Evolutionary conservation across 192 early-diverging fungal species (phyloP).

Genomic region (Lunasporangiospora selenospora): DNA sequence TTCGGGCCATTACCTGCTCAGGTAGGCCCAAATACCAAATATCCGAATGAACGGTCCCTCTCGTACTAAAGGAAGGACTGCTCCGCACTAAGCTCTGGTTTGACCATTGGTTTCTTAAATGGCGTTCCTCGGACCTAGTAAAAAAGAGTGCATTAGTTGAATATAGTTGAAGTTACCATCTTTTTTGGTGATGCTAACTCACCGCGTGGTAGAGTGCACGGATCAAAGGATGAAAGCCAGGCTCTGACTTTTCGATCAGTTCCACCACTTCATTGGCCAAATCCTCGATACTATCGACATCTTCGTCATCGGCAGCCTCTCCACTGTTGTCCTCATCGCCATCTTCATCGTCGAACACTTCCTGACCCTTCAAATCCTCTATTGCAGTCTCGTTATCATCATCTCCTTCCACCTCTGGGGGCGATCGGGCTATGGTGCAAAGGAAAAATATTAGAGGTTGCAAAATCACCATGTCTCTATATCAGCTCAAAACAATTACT

Average conservation of each 20-base stretch:
- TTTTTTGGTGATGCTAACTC: too few relatives aligned
- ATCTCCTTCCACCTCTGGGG: not conserved
- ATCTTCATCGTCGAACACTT: not conserved
- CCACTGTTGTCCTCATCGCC: not conserved
- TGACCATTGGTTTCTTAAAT: too few relatives aligned
- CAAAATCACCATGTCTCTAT: not conserved
- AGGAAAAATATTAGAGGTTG: not conserved
- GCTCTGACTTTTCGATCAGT: constrained; percentile 3
- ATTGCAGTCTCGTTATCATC: not conserved
- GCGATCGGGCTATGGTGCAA: not conserved
- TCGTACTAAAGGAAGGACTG: too few relatives aligned
- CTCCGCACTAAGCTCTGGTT: too few relatives aligned
- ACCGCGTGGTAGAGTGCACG: too few relatives aligned
- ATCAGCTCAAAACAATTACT: not conserved
- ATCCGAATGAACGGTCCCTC: too few relatives aligned
- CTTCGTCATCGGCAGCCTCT: not conserved
- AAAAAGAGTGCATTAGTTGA: too few relatives aligned
- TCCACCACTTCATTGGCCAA: not conserved
- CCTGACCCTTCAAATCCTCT: constrained; percentile 1
- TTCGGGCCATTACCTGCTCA: too few relatives aligned
- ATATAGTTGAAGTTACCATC: too few relatives aligned
- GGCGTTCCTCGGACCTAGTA: too few relatives aligned
- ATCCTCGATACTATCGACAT: constrained; percentile 4
- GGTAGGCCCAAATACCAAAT: too few relatives aligned
- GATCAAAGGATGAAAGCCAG: not conserved